Base-by-base conservation (phyloP, 768 basidiomycete species). In the Tylopilus intermedius region DNA sequence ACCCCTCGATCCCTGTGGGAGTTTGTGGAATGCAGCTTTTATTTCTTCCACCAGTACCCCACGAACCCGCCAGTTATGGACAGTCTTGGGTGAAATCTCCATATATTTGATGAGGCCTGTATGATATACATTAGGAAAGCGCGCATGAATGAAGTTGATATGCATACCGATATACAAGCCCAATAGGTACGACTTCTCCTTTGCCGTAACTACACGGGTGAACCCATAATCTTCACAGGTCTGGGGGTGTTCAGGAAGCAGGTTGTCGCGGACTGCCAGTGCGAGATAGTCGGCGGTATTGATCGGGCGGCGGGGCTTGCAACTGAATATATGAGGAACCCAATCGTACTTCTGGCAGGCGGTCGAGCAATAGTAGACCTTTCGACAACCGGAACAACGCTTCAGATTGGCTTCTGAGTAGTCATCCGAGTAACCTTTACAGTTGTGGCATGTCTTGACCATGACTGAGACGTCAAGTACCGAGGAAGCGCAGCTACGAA, bases 251-350 rank as follows among this genome's bases (percentile, higher is more conserved):
- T 47, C 46, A 4, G 52, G 52, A 8, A 53, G 14, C 15, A 29
- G 14, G 41, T 43, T n/a, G 40, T 9, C 21, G 18, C 8, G 8
- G 7, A 47, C 46, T 29, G 46, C 46, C 10, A 18, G 33, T 1
- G 52, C 46, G 3, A 53, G 41, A 30, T 53, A 27, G 24, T 53
- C 24, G 39, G 51, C 38, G 14, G 51, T 53, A 21, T 42, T 47
- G 45, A 53, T 21, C 32, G 45, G 32, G n/a, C 45, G 45, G 10
- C 51, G 45, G 7, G 46, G 52, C 5, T 53, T 53, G 45, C 51
- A 53, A 26, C 46, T 39, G 41, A 53, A 53, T 35, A 53, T 53
- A 2, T 53, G 52, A n/a, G 7, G 26, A 9, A 43, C 10, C 52
- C 52, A 53, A 24, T 38, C 41, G 8, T 13, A 5, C 15, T 43